Percentiles rank a stretch among this genome's conserved stretches.
Conservation (phyloP, 192 early-diverging fungal species). For the Coemansia sp. region DNA sequence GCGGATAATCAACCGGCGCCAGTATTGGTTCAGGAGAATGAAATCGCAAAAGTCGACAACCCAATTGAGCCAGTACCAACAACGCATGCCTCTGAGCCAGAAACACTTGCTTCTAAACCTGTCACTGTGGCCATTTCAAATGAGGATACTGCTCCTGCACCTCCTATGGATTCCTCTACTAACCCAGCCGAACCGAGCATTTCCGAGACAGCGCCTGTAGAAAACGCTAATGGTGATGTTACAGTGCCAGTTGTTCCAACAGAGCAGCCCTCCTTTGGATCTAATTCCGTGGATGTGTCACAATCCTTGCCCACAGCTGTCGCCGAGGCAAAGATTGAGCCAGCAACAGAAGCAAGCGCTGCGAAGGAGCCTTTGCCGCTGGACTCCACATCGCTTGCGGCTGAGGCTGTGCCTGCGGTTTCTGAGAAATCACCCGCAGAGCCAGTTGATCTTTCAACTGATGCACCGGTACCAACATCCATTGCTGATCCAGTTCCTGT, state of each 20-base stretch:
- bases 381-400: background rate
- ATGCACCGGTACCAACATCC: background rate
- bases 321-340: conserved; percentile 1
- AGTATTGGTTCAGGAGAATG: background rate
- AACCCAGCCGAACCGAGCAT: background rate
- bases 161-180: background rate
- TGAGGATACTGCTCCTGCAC: background rate
- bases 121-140: background rate
- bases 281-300: background rate
- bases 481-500: conserved; percentile 1
- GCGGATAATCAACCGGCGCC: background rate
- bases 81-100: conserved; percentile 3
- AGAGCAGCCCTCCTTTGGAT: background rate
- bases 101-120: conserved; percentile 2
- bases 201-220: background rate
- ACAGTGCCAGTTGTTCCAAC: background rate
- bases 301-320: background rate
- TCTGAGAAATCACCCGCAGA: background rate
- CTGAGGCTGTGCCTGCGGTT: background rate
- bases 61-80: background rate
- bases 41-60: background rate
- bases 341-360: background rate
- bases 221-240: background rate
- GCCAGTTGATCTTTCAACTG: background rate
- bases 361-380: background rate